Conservation (phyloP, 176 grass and related monocot genomes). For the Lolium rigidum region DNA sequence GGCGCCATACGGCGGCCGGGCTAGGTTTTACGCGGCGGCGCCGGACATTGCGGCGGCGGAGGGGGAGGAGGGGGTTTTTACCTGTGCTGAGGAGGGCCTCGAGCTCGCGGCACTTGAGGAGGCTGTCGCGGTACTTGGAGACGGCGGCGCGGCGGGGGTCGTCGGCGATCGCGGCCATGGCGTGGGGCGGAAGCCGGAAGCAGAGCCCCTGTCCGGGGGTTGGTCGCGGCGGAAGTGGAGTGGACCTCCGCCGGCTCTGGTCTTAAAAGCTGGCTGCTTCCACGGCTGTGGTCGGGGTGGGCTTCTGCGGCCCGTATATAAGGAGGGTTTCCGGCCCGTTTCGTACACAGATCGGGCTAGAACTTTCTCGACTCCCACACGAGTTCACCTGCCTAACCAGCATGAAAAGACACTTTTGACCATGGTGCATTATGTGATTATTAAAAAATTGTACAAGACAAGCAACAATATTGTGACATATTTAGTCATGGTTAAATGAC, state of each 20-base stretch:
- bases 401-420: no score
- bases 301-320: neutral
- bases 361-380: no score
- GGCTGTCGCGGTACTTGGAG: neutral
- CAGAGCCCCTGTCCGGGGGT: neutral
- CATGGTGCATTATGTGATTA: no score
- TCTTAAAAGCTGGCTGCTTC: neutral
- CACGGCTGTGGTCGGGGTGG: neutral
- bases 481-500: no score
- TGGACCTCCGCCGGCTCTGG: neutral
- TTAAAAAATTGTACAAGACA: no score
- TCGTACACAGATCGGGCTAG: no score
- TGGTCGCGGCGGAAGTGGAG: neutral
- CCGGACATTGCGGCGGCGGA: neutral
- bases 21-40: neutral
- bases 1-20: neutral
- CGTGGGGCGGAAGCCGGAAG: neutral
- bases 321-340: no score
- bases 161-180: conserved; percentile 11
- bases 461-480: no score
- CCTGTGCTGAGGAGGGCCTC: neutral
- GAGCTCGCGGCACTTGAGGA: neutral
- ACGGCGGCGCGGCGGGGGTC: neutral
- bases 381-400: no score
- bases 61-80: neutral